Percentiles rank a stretch among this genome's conserved stretches.
phyloP scores from a whole-genome alignment of 495 filamentous ascomycete genomes.

The Penicillium argentinense region DNA sequence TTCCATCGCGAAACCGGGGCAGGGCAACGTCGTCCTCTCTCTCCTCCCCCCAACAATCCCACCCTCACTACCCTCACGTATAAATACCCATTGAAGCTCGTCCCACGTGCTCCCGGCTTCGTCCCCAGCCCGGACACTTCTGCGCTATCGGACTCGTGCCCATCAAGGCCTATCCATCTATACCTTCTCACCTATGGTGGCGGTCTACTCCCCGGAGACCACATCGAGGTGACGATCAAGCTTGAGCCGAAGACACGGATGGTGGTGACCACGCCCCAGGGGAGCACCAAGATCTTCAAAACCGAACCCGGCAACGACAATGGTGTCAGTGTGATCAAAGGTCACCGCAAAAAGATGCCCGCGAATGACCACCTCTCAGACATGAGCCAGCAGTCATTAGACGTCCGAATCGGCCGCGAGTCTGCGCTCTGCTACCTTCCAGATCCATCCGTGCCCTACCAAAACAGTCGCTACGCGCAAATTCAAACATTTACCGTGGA shows the following conservation, averaged over 20 bases:
- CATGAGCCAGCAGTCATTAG: slow-evolving; percentile 68
- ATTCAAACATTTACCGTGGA: slow-evolving; percentile 72
- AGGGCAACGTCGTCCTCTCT: slow-evolving; percentile 72
- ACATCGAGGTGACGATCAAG: slow-evolving; percentile 68
- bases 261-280: slow-evolving; percentile 81
- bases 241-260: slow-evolving; percentile 66
- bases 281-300: slow-evolving; percentile 94
- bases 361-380: slow-evolving; percentile 30
- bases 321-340: slow-evolving; percentile 27
- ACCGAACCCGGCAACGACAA: slow-evolving; percentile 47
- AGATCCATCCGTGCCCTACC: slow-evolving; percentile 90
- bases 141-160: slow-evolving; percentile 24
- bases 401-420: slow-evolving; percentile 57
- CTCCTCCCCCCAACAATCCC: slow-evolving; percentile 70
- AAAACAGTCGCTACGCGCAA: slow-evolving; percentile 76
- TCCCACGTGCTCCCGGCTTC: slow-evolving; percentile 60
- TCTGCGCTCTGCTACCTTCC: slow-evolving; percentile 87
- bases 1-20: slow-evolving; percentile 69
- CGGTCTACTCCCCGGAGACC: slow-evolving; percentile 83
- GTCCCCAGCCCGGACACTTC: slow-evolving; percentile 28
- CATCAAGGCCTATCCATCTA: slow-evolving; percentile 54
- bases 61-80: slow-evolving; percentile 75
- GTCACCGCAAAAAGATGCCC: slow-evolving; percentile 27
- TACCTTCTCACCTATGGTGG: slow-evolving; percentile 96
- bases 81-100: slow-evolving; percentile 93